These are phyloP conservation scores for Ramaria sp. DNA, from an alignment of 768 basidiomycete genomes.

Conservation along the genomic window DNA sequence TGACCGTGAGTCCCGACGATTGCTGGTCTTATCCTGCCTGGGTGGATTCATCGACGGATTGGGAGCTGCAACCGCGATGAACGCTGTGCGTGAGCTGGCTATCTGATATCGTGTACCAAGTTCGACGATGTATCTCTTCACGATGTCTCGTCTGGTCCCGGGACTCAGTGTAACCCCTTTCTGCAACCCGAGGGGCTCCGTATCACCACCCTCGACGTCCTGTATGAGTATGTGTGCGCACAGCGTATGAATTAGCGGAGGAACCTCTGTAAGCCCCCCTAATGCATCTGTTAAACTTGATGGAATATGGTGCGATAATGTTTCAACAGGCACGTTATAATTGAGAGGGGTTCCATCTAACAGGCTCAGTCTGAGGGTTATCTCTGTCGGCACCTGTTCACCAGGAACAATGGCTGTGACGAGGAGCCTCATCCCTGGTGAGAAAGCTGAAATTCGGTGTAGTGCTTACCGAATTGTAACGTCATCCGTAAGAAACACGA, in stretches of 20 bases:
- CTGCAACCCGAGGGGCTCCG: background rate
- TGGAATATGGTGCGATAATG: background rate
- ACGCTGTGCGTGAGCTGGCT: conserved; percentile 42
- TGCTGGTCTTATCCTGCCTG: background rate
- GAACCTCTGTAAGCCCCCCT: conserved; percentile 15
- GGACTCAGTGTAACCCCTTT: conserved; percentile 19
- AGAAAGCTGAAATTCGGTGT: conserved; percentile 20
- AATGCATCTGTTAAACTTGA: background rate
- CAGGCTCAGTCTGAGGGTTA: conserved; percentile 20
- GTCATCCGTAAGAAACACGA: conserved; percentile 10
- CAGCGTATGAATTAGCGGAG: conserved; percentile 37
- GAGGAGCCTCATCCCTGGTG: conserved; percentile 23
- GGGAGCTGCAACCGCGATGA: conserved; percentile 37
- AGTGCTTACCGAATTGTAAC: conserved; percentile 24
- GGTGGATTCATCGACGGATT: background rate
- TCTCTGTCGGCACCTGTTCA: conserved; percentile 15
- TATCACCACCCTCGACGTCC: conserved; percentile 29
- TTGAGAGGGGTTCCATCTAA: conserved; percentile 16
- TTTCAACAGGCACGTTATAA: background rate
- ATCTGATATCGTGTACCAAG: conserved; percentile 44
- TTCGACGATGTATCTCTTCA: conserved; percentile 36
- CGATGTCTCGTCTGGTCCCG: conserved; percentile 25
- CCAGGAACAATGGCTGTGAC: conserved; percentile 23
- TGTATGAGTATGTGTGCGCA: conserved; percentile 46
- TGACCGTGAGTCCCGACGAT: background rate